phyloP scores from a whole-genome alignment of 805 yeast genomes.

The Candida dendrica region DNA sequence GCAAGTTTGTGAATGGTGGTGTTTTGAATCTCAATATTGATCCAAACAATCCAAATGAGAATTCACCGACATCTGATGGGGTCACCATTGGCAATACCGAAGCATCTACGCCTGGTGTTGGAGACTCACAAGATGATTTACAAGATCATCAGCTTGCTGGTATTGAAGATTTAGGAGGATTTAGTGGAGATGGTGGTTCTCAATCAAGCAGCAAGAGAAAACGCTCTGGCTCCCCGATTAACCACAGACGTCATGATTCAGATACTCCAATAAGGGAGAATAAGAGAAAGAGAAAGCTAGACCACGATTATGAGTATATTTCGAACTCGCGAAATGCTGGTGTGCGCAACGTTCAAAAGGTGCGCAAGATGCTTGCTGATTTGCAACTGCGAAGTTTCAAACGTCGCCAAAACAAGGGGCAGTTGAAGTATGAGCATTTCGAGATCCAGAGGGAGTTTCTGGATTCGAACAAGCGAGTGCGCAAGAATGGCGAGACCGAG shows the following conservation, averaged over 20 bases:
- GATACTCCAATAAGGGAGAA: background rate
- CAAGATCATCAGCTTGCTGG: background rate
- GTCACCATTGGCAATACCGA: background rate
- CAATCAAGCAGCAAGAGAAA: background rate
- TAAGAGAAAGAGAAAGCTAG: background rate
- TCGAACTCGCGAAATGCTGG: conserved; percentile 17
- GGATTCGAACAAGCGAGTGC: conserved; percentile 6
- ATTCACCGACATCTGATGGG: background rate
- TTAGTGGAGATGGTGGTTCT: too few relatives aligned
- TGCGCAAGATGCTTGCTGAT: conserved; percentile 8
- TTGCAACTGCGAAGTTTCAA: conserved; percentile 6
- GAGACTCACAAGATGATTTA: background rate
- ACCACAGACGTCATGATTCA: background rate
- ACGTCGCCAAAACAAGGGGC: conserved; percentile 12
- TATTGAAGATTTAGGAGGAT: too few relatives aligned
- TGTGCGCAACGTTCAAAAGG: conserved; percentile 11
- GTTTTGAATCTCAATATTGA: background rate
- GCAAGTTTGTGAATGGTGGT: conserved; percentile 2
- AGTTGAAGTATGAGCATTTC: conserved; percentile 11
- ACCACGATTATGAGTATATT: background rate
- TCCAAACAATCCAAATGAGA: background rate
- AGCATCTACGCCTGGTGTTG: background rate
- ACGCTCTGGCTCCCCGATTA: background rate
- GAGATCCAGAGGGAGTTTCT: conserved; percentile 6
- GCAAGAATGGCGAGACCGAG: background rate